These are phyloP conservation scores for Umbellularia californica DNA, from an alignment of 164 flowering plant species.

Conservation along the genomic window DNA sequence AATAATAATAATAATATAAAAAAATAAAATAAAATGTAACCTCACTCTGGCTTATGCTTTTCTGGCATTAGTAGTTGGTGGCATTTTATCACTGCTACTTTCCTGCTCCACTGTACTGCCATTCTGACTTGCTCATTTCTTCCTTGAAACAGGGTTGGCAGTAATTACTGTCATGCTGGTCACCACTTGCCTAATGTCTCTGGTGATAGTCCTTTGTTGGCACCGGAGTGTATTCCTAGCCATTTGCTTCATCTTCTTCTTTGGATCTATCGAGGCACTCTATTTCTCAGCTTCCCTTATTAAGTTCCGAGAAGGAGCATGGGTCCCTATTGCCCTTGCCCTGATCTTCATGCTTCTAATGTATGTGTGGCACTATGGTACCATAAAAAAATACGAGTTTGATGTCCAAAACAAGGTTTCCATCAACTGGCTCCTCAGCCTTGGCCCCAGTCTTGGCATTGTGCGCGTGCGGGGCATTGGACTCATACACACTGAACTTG, in stretches of 20 bases:
- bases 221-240: constrained; percentile 62
- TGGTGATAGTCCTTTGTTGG: constrained; percentile 90
- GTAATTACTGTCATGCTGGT: constrained; percentile 96
- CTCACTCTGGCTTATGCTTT: too few relatives aligned
- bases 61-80: background rate
- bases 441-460: constrained; percentile 84
- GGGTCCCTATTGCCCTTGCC: constrained; percentile 83
- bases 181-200: constrained; percentile 93
- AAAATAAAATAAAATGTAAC: too few relatives aligned
- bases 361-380: constrained; percentile 89
- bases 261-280: constrained; percentile 83
- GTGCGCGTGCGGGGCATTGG: constrained; percentile 91
- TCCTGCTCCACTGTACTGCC: background rate
- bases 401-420: constrained; percentile 94
- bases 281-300: constrained; percentile 86
- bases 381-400: constrained; percentile 65
- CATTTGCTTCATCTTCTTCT: constrained; percentile 60
- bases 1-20: too few relatives aligned
- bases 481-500: constrained; percentile 87
- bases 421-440: constrained; percentile 76
- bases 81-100: background rate
- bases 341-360: constrained; percentile 55
- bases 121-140: constrained; percentile 1
- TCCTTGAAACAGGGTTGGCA: constrained; percentile 64
- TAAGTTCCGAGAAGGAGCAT: constrained; percentile 91